phyloP scores from a whole-genome alignment of 345 rosid genomes.

The Anastatica hierochuntica region DNA sequence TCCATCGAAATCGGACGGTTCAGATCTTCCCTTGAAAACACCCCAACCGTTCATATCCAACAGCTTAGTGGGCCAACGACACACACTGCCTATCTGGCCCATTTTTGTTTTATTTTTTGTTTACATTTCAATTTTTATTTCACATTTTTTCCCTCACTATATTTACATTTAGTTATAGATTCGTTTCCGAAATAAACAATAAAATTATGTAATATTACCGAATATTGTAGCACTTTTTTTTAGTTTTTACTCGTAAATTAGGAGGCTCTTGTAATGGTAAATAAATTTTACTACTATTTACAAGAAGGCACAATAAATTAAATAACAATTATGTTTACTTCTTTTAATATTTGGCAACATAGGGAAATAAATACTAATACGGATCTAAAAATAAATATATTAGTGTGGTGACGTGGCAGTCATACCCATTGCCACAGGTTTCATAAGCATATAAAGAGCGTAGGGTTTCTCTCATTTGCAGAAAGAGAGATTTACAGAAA shows the following conservation, averaged over 20 bases:
- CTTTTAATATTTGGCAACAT: too few relatives aligned
- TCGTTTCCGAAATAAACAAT: not conserved
- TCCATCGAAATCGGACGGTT: constrained; percentile 21
- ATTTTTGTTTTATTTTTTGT: not conserved
- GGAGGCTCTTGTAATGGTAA: too few relatives aligned
- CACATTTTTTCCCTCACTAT: not conserved
- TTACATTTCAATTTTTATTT: not conserved
- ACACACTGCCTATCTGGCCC: too few relatives aligned
- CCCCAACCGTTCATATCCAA: constrained; percentile 26
- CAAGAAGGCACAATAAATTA: too few relatives aligned
- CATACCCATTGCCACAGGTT: constrained; percentile 14
- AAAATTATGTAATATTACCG: too few relatives aligned
- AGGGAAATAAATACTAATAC: too few relatives aligned
- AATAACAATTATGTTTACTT: too few relatives aligned
- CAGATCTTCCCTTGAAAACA: not conserved
- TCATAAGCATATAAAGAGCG: constrained; percentile 9
- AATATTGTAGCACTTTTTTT: too few relatives aligned
- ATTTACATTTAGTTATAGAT: not conserved
- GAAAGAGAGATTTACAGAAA: not conserved
- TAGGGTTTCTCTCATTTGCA: constrained; percentile 12
- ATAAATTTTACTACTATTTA: too few relatives aligned
- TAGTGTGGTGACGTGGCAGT: constrained; percentile 15
- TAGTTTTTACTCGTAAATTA: too few relatives aligned
- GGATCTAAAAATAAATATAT: too few relatives aligned
- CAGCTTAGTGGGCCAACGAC: too few relatives aligned